Percentiles rank a stretch among this genome's conserved stretches.
Evolutionary conservation across 495 filamentous ascomycete species (phyloP).

Genomic region (Xylaria flabelliformis): DNA sequence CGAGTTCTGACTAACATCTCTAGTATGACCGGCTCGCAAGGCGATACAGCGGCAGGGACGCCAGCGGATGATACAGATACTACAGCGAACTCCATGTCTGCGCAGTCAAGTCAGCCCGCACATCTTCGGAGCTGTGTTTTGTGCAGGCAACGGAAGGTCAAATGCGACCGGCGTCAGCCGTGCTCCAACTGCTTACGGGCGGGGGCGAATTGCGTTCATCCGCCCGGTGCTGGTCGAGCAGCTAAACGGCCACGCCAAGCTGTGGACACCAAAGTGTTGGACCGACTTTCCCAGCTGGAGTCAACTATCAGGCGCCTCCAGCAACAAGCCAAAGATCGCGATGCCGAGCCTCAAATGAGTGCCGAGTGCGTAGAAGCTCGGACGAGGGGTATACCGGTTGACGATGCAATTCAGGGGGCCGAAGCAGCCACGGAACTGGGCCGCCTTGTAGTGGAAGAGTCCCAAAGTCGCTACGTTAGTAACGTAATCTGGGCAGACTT

Average conservation of each 20-base stretch:
- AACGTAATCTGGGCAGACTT: constrained; percentile 27
- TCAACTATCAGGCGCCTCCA: constrained; percentile 26
- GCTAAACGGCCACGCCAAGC: constrained; percentile 28
- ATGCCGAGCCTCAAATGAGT: neutral
- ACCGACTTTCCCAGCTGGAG: constrained; percentile 28
- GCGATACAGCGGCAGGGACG: neutral
- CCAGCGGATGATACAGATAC: neutral
- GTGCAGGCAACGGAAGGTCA: constrained; percentile 33
- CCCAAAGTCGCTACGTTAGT: constrained; percentile 26
- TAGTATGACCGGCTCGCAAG: constrained; percentile 16
- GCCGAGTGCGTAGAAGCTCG: neutral
- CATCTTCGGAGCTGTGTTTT: constrained; percentile 29
- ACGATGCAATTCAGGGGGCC: neutral
- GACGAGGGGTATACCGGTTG: neutral
- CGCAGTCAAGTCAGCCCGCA: constrained; percentile 8
- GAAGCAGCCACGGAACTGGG: constrained; percentile 16
- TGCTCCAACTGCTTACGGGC: constrained; percentile 30
- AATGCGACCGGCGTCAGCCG: constrained; percentile 30
- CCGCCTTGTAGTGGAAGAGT: constrained; percentile 27
- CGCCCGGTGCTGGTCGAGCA: constrained; percentile 25
- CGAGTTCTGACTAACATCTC: neutral
- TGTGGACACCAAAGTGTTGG: constrained; percentile 23
- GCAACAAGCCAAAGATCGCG: constrained; percentile 21
- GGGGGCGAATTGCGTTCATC: constrained; percentile 26
- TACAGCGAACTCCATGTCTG: neutral